A percentile compares a stretch with the other conserved stretches of the same genome.
Evolutionary conservation across 352 stramenopile genomes (phyloP).

Genomic region (Lagenidium giganteum): DNA sequence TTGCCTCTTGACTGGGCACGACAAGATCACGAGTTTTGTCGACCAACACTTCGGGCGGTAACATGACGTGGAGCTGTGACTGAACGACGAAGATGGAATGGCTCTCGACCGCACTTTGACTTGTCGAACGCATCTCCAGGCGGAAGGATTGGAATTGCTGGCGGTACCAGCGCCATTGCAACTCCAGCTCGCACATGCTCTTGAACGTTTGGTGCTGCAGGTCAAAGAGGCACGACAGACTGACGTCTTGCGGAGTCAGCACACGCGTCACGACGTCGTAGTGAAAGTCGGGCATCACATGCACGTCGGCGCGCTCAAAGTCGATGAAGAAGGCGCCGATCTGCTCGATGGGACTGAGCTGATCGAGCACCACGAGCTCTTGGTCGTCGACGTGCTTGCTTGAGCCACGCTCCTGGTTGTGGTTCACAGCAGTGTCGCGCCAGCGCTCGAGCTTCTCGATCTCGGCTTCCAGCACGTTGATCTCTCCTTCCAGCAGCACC

Average conservation of each 20-base stretch:
- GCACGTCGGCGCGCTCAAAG: too few relatives aligned
- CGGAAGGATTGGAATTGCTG: conserved; percentile 37
- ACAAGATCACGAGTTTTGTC: not conserved
- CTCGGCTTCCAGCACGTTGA: conserved; percentile 27
- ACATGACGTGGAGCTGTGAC: conserved; percentile 21
- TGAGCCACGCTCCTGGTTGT: too few relatives aligned
- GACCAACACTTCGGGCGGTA: conserved; percentile 13
- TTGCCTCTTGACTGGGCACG: too few relatives aligned
- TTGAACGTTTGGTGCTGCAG: conserved; percentile 33
- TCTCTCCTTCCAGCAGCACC: conserved; percentile 20
- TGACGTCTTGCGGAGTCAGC: not conserved
- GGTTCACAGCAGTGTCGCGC: too few relatives aligned
- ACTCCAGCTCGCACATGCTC: conserved; percentile 28
- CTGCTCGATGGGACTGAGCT: not conserved
- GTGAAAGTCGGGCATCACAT: too few relatives aligned
- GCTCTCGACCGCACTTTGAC: conserved; percentile 13
- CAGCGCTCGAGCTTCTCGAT: conserved; percentile 24
- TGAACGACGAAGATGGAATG: conserved; percentile 5
- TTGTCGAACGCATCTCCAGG: conserved; percentile 24
- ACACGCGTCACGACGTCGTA: not conserved
- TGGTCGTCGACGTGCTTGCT: not conserved
- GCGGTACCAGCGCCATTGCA: conserved; percentile 41
- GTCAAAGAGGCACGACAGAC: conserved; percentile 6
- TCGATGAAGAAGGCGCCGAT: too few relatives aligned
- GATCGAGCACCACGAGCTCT: not conserved